Evolutionary conservation across 2,329 filamentous ascomycete species (phyloP), one percentile per base, ranked within the genome.

Genomic region (Neoscytalidium dimidiatum): DNA sequence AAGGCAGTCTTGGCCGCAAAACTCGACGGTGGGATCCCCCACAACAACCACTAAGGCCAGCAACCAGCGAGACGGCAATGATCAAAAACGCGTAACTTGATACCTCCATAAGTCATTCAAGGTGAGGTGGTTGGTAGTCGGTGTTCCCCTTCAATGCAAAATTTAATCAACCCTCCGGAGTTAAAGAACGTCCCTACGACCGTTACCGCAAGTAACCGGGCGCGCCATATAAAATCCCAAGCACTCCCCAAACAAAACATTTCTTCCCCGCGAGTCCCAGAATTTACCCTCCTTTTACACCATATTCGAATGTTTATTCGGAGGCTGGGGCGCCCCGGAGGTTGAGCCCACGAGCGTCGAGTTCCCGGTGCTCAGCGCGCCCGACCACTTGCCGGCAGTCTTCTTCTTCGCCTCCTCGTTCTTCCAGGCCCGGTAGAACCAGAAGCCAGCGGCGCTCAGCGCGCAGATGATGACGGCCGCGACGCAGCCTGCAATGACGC

Each of bases 361-460:
- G 41, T 44, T 31, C 8, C 56, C 56, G 26, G 56, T 46, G 56
- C 56, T 60, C 38, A 31, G 46, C 9, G 41, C 56, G 6, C 52
- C 52, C 6, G 52, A 56, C 56, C 56, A 60, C 28, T 60, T 60
- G 17, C 56, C 56, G 26, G 56, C 56, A n/a, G n/a, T 29, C 41
- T 44, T 60, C 41, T 60, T 60, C 56, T 46, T 60, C 26, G 56
- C 56, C 28, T 60, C 26, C 9, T 60, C 56, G 28, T 46, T 60
- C n/a, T 46, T 31, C 38, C 43, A 60, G n/a, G 56, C 56, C 28
- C 56, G 56, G 41, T 60, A 60, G 56, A 60, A 60, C 26, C 26
- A 60, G 56, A 60, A 60, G 38, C 56, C 56, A 28, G 38, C 56
- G n/a, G 38, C 56, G 21, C 26, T 21, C 7, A 60, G 17, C 26